A percentile compares a stretch with the other conserved stretches of the same genome.
Conservation (phyloP, 1,284 basidiomycete species). For the Heliocybe sulcata region DNA sequence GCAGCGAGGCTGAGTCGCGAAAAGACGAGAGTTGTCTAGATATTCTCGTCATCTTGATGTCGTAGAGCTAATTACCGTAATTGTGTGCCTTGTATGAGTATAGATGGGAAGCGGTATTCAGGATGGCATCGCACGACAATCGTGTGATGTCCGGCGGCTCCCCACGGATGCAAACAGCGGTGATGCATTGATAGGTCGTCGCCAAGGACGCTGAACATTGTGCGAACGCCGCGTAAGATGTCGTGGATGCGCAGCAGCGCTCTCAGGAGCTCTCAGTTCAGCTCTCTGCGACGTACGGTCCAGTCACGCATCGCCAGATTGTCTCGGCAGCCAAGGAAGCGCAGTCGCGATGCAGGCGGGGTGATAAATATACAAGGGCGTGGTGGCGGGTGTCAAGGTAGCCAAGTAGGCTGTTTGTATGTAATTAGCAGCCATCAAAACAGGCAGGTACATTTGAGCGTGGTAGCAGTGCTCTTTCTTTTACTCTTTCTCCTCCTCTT, state of each 20-base stretch:
- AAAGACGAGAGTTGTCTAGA: background rate
- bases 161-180: background rate
- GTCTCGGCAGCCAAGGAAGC: background rate
- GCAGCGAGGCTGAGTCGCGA: background rate
- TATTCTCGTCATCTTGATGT: background rate
- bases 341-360: background rate
- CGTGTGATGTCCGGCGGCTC: background rate
- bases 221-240: background rate
- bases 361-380: background rate
- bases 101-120: too few species aligned
- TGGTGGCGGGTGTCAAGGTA: constrained; percentile 1
- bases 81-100: background rate
- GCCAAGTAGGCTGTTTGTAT: background rate
- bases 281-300: too few species aligned
- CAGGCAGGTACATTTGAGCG: background rate
- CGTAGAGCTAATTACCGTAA: background rate
- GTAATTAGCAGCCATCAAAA: background rate
- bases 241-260: background rate
- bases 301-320: too few species aligned
- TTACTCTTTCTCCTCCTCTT: constrained; percentile 1
- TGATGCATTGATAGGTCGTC: background rate
- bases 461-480: background rate
- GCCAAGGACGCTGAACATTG: background rate
- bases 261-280: background rate
- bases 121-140: background rate